Conservation (phyloP, 768 basidiomycete genomes). For the Pleurotus ostreatus region DNA sequence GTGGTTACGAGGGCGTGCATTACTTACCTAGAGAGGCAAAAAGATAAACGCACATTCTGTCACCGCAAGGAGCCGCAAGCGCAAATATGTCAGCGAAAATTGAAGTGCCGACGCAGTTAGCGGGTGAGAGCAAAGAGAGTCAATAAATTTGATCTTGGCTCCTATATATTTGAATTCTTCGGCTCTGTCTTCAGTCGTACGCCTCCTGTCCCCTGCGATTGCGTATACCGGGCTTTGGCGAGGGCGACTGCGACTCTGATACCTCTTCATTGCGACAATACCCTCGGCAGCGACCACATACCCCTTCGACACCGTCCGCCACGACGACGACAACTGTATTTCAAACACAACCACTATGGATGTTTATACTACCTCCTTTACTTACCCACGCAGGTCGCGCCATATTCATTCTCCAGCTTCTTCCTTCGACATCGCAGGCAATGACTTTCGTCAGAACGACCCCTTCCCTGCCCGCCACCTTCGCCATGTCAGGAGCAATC, state of each 20-base stretch:
- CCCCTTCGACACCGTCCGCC: conserved; percentile 14
- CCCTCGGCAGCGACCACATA: conserved; percentile 39
- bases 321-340: conserved; percentile 8
- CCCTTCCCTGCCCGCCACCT: conserved; percentile 35
- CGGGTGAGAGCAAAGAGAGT: conserved; percentile 1
- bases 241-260: conserved; percentile 37
- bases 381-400: conserved; percentile 80
- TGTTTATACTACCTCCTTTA: conserved; percentile 93
- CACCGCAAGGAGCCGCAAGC: background rate
- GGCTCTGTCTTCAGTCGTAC: conserved; percentile 14
- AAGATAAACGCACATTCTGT: too few species aligned
- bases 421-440: conserved; percentile 56
- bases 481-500: conserved; percentile 29
- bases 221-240: conserved; percentile 22
- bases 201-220: conserved; percentile 27
- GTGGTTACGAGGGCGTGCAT: background rate
- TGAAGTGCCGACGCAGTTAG: conserved; percentile 28
- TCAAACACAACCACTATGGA: conserved; percentile 58
- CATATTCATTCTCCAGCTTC: conserved; percentile 60
- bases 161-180: conserved; percentile 16
- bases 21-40: too few species aligned
- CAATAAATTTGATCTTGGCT: conserved; percentile 18
- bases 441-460: conserved; percentile 37
- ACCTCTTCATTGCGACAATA: conserved; percentile 51
- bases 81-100: background rate